Conservation (phyloP, 2,329 filamentous ascomycete species). For the Penicillium sp. region DNA sequence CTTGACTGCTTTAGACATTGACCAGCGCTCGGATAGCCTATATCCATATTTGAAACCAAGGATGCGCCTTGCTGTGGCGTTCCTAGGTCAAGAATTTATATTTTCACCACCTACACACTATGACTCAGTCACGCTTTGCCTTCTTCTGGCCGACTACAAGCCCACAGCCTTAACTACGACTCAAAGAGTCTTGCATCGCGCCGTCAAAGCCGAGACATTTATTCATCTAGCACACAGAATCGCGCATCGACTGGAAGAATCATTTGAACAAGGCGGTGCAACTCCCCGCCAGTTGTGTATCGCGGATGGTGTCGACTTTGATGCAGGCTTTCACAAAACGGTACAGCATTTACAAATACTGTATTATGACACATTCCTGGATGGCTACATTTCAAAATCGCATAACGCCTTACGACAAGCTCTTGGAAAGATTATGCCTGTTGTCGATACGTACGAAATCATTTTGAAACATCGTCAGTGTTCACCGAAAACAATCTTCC, state of each 20-base stretch:
- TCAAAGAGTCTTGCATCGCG: slow-evolving; percentile 6
- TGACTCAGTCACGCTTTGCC: slow-evolving; percentile 13
- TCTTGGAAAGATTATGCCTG: slow-evolving; percentile 6
- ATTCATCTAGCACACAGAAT: slow-evolving; percentile 13
- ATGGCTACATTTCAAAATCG: slow-evolving; percentile 7
- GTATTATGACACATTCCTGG: slow-evolving; percentile 4
- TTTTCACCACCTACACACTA: slow-evolving; percentile 14
- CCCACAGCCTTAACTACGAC: slow-evolving; percentile 13
- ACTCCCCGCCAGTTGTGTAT: background rate
- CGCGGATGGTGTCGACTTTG: slow-evolving; percentile 1
- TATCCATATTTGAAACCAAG: slow-evolving; percentile 1
- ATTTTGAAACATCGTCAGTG: slow-evolving; percentile 9
- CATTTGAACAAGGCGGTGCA: background rate
- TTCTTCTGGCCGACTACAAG: slow-evolving; percentile 12
- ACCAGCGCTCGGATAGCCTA: background rate
- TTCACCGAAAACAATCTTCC: slow-evolving; percentile 13
- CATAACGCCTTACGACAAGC: slow-evolving; percentile 3
- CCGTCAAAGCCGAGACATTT: slow-evolving; percentile 14
- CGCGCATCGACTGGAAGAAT: slow-evolving; percentile 8
- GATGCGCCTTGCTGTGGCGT: slow-evolving; percentile 15
- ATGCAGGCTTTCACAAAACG: slow-evolving; percentile 4
- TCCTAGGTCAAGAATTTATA: slow-evolving; percentile 16
- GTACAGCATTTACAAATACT: slow-evolving; percentile 10
- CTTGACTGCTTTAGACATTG: slow-evolving; percentile 9
- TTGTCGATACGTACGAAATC: slow-evolving; percentile 9